phyloP scores from a whole-genome alignment of 1,139 yeast genomes.

The Kodamaea arcana region DNA sequence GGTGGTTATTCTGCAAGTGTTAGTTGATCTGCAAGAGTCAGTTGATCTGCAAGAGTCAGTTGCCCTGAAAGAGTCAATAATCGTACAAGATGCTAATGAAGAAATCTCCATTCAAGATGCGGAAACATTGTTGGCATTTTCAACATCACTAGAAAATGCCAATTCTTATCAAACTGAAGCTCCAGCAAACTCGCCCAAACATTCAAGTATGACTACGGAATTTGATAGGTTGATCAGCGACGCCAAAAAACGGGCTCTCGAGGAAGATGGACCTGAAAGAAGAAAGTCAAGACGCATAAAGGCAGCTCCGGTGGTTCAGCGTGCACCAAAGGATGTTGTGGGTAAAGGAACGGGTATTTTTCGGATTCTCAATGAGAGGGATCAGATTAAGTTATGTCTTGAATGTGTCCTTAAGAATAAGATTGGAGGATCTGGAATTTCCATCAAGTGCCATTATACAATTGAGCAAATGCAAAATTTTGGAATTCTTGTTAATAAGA shows the following conservation, averaged over 20 bases:
- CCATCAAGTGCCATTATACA: conserved; percentile 4
- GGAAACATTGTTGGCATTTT: not conserved
- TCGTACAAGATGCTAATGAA: too few species aligned
- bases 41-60: not conserved
- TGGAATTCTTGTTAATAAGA: conserved; percentile 5
- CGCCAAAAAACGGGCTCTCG: conserved; percentile 6
- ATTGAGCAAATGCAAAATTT: conserved; percentile 8
- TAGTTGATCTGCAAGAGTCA: not conserved
- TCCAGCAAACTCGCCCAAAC: not conserved
- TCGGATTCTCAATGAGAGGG: conserved; percentile 19
- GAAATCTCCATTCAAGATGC: too few species aligned
- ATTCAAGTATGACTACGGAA: conserved; percentile 4
- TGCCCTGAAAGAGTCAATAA: not conserved
- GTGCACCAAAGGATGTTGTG: not conserved
- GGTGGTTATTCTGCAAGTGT: too few species aligned
- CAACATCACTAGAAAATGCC: not conserved
- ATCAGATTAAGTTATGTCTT: conserved; percentile 17
- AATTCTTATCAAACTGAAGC: not conserved
- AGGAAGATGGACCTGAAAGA: conserved; percentile 2
- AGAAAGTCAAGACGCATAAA: conserved; percentile 6
- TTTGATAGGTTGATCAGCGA: conserved; percentile 6
- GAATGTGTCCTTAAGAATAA: conserved; percentile 17
- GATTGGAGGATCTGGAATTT: conserved; percentile 5
- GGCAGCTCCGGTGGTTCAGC: not conserved
- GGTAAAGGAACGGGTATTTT: conserved; percentile 3